These are phyloP conservation scores for Plenodomus lindquistii DNA, from an alignment of 2,329 filamentous ascomycete genomes.

Conservation along the genomic window DNA sequence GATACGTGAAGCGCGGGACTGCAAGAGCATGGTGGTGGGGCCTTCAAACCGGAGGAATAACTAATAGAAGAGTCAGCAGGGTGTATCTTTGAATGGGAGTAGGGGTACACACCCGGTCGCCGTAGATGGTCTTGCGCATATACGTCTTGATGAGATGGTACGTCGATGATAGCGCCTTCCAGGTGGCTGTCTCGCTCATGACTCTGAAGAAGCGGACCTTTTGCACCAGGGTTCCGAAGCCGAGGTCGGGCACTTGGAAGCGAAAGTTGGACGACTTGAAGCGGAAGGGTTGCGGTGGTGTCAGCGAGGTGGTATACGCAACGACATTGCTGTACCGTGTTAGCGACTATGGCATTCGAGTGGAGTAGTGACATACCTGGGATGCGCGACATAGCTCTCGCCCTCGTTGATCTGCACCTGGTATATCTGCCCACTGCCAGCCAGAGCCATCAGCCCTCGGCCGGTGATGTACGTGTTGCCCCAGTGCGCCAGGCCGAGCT, in stretches of 20 bases:
- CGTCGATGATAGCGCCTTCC: constrained; percentile 68
- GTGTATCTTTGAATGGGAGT: not conserved
- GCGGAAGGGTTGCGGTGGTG: constrained; percentile 79
- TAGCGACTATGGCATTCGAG: not conserved
- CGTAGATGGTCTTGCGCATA: constrained; percentile 83
- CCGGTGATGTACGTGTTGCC: constrained; percentile 88
- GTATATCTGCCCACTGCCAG: constrained; percentile 87
- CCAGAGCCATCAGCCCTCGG: constrained; percentile 80
- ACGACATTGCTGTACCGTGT: constrained; percentile 70
- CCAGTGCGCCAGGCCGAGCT: constrained; percentile 83
- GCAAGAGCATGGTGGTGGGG: constrained; percentile 82
- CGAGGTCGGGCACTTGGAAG: constrained; percentile 75
- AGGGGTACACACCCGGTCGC: constrained; percentile 67
- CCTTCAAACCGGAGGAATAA: constrained; percentile 90
- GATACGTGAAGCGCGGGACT: constrained; percentile 79
- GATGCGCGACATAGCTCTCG: constrained; percentile 90
- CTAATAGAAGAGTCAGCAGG: constrained; percentile 36
- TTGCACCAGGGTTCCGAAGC: constrained; percentile 66
- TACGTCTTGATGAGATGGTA: constrained; percentile 74
- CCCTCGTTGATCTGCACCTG: constrained; percentile 78
- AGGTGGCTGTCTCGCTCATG: constrained; percentile 72
- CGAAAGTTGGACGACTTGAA: constrained; percentile 76
- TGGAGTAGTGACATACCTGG: constrained; percentile 53
- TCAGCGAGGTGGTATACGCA: constrained; percentile 78
- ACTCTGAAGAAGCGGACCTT: constrained; percentile 73